Evolutionary conservation across 1,284 basidiomycete species (phyloP), one percentile per base, ranked within the genome.

Genomic region (Rhodotorula sp.): DNA sequence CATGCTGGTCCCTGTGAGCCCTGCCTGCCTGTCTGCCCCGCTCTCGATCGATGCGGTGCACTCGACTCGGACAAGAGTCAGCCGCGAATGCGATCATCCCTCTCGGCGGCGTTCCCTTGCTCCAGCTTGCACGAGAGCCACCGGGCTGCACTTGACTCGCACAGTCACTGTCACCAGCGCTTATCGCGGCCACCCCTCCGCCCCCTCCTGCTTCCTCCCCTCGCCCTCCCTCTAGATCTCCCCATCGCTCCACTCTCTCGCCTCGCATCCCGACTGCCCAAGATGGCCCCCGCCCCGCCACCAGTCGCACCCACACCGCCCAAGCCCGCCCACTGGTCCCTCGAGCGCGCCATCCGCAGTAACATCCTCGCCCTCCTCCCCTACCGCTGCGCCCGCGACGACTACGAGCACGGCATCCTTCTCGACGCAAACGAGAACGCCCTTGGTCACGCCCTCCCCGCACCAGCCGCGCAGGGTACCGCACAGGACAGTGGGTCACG

Each of bases 341-440:
- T 82, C 45, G 77, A 79, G 27, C 57, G 73, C 54, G 75, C 73
- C 14, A 91, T 98, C 77, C 87, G 96, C 44, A 91, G 92, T 23
- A 99, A 99, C 81, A 97, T 99, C 78, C 89, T 97, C 66, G 84
- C 91, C 3, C 85, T 99, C 25, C 88, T 90, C 71, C 97, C 97
- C 0, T 99, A 99, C 83, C 89, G 95, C 46, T 97, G 93, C 79
- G 97, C 97, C 1, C 86, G 96, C 65, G 97, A 99, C 80, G 96
- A 99, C 84, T 99, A 97, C 83, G 89, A 90, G 60, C 59, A 77
- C 59, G 77, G 77, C 9, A 90, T 98, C 77, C 87, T 99, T n/a
- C 87, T 99, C 48, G 97, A 99, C 79, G 97, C 97, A 46, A 99
- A 98, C 82, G 96, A 99, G 84, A 98, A 99, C 81, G 87, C 93